Conservation (phyloP, 2,329 filamentous ascomycete genomes). For the Fusarium xyrophilum region DNA sequence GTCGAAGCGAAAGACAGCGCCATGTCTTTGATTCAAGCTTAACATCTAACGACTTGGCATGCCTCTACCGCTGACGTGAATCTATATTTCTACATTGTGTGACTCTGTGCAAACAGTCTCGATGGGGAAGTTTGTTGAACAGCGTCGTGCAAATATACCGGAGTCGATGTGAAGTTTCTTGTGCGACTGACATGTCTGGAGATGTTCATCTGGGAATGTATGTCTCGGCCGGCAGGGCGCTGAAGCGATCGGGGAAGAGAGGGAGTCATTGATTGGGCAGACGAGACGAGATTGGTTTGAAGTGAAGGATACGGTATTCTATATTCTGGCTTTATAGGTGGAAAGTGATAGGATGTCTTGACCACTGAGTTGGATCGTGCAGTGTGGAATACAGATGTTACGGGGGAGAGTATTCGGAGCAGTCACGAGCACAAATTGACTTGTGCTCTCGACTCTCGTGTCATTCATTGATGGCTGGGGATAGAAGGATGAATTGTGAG, state of each 20-base stretch:
- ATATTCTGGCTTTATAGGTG: background rate
- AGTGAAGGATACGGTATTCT: background rate
- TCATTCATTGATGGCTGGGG: background rate
- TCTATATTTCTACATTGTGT: background rate
- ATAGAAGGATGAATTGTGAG: constrained; percentile 7
- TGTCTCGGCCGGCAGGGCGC: constrained; percentile 37
- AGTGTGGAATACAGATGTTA: background rate
- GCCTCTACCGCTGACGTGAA: background rate
- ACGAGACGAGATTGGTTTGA: constrained; percentile 29
- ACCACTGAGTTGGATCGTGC: background rate
- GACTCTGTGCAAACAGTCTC: constrained; percentile 19
- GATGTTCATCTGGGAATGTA: constrained; percentile 18
- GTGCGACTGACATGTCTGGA: constrained; percentile 17
- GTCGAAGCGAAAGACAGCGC: constrained; percentile 29
- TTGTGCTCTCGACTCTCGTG: background rate
- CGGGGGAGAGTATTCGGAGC: background rate
- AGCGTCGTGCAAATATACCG: background rate
- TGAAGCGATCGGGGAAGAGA: constrained; percentile 26
- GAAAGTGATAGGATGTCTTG: background rate
- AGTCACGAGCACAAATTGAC: background rate
- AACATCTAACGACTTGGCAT: constrained; percentile 6
- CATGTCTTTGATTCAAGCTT: constrained; percentile 30
- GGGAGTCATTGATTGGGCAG: constrained; percentile 29
- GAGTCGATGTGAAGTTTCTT: constrained; percentile 1
- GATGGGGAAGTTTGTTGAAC: constrained; percentile 6